Evolutionary conservation across 1,284 basidiomycete genomes (phyloP).

Genomic region (Trametes versicolor): DNA sequence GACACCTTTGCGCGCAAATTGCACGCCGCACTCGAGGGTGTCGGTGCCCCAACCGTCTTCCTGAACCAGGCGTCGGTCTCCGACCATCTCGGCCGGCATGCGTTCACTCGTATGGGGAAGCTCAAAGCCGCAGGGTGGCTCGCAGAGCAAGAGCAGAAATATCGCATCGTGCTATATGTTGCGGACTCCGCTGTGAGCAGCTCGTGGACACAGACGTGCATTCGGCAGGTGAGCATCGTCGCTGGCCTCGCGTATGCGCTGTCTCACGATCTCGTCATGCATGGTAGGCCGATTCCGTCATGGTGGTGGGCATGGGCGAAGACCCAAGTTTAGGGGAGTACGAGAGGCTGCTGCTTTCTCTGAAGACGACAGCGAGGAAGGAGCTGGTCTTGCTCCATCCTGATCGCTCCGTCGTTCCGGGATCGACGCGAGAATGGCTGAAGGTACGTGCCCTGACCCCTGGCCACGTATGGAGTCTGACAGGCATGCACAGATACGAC

Average conservation of each 20-base stretch:
- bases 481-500: constrained; percentile 70
- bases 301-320: constrained; percentile 95
- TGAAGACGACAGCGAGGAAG: constrained; percentile 98
- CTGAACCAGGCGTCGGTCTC: constrained; percentile 94
- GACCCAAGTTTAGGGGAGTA: constrained; percentile 92
- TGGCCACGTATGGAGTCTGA: neutral
- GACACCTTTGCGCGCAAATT: constrained; percentile 90
- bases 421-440: constrained; percentile 96
- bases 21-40: constrained; percentile 86
- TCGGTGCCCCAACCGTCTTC: constrained; percentile 89
- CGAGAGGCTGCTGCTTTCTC: constrained; percentile 89
- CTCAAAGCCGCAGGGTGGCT: constrained; percentile 94
- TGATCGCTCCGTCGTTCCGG: constrained; percentile 88
- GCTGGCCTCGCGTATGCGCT: neutral
- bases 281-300: constrained; percentile 89
- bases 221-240: constrained; percentile 75
- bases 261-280: constrained; percentile 19
- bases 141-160: constrained; percentile 94
- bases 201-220: constrained; percentile 97
- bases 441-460: constrained; percentile 63
- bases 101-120: constrained; percentile 94
- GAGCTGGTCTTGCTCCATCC: constrained; percentile 96
- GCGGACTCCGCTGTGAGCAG: constrained; percentile 93
- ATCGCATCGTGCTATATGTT: constrained; percentile 91
- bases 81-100: constrained; percentile 89